Evolutionary conservation across 106 monocot species (phyloP).

Genomic region (Narthecium ossifragum): DNA sequence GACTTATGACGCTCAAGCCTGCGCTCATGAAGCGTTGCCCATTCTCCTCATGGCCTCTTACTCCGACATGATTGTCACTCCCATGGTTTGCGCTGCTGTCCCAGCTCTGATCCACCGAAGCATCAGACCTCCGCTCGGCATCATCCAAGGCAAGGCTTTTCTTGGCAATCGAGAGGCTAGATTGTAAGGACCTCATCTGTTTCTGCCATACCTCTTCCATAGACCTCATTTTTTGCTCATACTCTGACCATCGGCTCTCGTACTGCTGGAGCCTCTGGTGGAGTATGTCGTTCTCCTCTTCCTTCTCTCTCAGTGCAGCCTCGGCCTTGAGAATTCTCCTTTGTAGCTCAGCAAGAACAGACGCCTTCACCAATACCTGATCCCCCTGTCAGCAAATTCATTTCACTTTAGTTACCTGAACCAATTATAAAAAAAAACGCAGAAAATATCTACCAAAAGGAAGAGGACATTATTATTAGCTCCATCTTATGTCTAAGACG

Average conservation of each 20-base stretch:
- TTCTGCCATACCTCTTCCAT: constrained; percentile 99
- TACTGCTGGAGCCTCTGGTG: constrained; percentile 80
- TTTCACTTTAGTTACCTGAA: too few relatives aligned
- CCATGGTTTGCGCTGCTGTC: constrained; percentile 18
- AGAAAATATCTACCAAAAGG: too few relatives aligned
- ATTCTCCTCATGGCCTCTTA: constrained; percentile 13
- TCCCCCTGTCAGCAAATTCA: constrained; percentile 33
- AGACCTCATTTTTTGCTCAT: constrained; percentile 92
- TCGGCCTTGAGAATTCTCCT: constrained; percentile 81
- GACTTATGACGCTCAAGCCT: constrained; percentile 42
- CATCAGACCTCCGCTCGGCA: constrained; percentile 36
- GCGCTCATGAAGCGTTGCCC: constrained; percentile 27
- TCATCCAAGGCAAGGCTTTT: constrained; percentile 64
- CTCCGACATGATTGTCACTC: constrained; percentile 6
- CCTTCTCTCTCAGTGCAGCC: constrained; percentile 62
- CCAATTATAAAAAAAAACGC: too few relatives aligned
- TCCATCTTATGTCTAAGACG: too few relatives aligned
- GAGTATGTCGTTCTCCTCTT: constrained; percentile 88
- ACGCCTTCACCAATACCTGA: constrained; percentile 67
- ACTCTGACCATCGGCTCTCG: constrained; percentile 77
- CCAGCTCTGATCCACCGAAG: constrained; percentile 53
- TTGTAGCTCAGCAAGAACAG: constrained; percentile 80
- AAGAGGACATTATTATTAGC: too few relatives aligned
- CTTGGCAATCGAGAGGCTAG: constrained; percentile 76
- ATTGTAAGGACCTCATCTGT: constrained; percentile 87